Evolutionary conservation across 441 rosid genomes (phyloP).

Genomic region (Erodium moschatum): DNA sequence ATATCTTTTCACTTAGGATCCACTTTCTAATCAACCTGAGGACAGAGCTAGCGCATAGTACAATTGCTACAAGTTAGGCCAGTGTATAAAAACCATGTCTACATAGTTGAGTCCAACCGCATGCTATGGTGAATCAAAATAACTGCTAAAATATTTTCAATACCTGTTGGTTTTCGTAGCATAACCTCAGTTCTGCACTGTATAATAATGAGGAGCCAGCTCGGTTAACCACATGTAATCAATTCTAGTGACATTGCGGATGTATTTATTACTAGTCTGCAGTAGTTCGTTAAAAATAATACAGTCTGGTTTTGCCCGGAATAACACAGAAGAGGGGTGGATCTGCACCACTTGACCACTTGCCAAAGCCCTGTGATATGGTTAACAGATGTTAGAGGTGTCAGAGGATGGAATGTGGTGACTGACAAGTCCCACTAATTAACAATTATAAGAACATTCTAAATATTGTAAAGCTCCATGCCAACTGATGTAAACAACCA

Average conservation of each 20-base stretch:
- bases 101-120: neutral
- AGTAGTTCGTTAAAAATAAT: slow-evolving; percentile 71
- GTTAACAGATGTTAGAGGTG: slow-evolving; percentile 9
- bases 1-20: neutral
- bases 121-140: too few species aligned
- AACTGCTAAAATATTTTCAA: slow-evolving; percentile 5
- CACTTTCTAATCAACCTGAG: neutral
- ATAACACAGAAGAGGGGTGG: slow-evolving; percentile 77
- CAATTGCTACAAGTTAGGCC: neutral
- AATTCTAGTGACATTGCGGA: slow-evolving; percentile 61
- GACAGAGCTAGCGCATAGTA: neutral
- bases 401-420: neutral
- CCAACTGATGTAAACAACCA: slow-evolving; percentile 3
- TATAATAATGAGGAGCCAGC: slow-evolving; percentile 76
- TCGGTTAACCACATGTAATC: slow-evolving; percentile 82
- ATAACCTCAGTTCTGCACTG: slow-evolving; percentile 34
- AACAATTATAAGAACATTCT: neutral
- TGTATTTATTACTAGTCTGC: slow-evolving; percentile 69
- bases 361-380: slow-evolving; percentile 66
- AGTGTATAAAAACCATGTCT: neutral
- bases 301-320: slow-evolving; percentile 66
- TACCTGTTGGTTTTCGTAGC: slow-evolving; percentile 18
- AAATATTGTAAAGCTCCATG: neutral
- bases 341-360: slow-evolving; percentile 71
- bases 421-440: neutral